Evolutionary conservation across 2,329 filamentous ascomycete species (phyloP), one percentile per base, ranked within the genome.

Genomic region (Hymenoscyphus albidus): DNA sequence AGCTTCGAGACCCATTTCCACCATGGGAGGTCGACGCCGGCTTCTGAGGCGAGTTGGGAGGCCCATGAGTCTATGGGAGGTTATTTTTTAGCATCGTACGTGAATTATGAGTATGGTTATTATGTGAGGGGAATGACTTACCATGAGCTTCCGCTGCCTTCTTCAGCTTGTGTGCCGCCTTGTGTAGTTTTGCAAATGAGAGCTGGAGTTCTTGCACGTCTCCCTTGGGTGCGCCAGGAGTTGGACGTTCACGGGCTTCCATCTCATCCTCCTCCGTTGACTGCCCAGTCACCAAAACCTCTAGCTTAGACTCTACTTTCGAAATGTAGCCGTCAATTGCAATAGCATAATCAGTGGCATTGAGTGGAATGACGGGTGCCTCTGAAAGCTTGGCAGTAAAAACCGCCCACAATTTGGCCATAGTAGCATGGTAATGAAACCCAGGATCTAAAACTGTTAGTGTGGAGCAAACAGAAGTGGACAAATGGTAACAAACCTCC

Each of bases 1-100:
- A 91, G 77, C 75, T 86, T 88, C 75, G 85, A 83, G 77, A 88
- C 85, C 78, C 87, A 88, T 70, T 88, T 86, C 87, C 91, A 95
- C 91, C 91, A 95, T 0, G 91, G 90, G 7, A 93, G 80, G 54
- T 82, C 75, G 44, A 82, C 77, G 31, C 78, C 76, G 59, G 86
- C 77, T 61, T 85, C 77, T 56, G 78, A 74, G 2, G 73, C 69
- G 9, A 75, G 69, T 14, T 68, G 39, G 6, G 70, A 71, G 0
- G 72, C 73, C 62, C 65, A 70, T 6, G 70, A 63, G 67, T 75
- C 74, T 51, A 48, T 5, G 44, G 4, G 9, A 5, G 22, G 44
- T 22, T 51, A 22, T n/a, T 18, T 22, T n/a, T 18, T 22, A 51
- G 44, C 12, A 10, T 51, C 9, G 9, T 27, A 4, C 42, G 1